Percentiles rank a stretch among this genome's conserved stretches.
phyloP scores from a whole-genome alignment of 2,329 filamentous ascomycete species.

The Ceratocystis colombiana region DNA sequence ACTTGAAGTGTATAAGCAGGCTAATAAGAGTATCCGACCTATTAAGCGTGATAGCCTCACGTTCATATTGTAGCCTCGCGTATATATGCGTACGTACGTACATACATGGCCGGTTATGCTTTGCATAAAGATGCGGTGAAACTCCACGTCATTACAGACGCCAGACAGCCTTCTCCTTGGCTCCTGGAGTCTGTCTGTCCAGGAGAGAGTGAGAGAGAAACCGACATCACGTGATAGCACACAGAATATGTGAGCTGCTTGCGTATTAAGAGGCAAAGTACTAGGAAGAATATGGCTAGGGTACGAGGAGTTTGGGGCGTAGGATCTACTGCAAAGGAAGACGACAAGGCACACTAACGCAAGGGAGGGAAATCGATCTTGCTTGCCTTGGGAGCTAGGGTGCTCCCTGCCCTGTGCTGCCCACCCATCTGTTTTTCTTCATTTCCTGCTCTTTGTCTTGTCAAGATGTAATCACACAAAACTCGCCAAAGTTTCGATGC shows the following conservation, averaged over 20 bases:
- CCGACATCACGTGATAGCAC: no score
- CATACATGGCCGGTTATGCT: background rate
- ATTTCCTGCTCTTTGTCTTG: conserved; percentile 1
- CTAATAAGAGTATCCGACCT: background rate
- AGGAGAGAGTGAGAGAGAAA: no score
- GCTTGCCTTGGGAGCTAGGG: background rate
- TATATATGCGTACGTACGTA: background rate
- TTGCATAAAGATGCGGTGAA: background rate
- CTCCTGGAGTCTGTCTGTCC: no score
- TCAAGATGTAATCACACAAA: background rate
- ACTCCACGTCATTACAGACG: background rate
- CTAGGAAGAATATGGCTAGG: no score
- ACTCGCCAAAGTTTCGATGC: conserved; percentile 2
- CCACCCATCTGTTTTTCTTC: background rate
- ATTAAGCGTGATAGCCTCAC: background rate
- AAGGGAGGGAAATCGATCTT: conserved; percentile 12
- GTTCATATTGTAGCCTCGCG: background rate
- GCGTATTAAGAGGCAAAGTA: background rate
- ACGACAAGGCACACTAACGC: no score
- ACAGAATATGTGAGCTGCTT: background rate
- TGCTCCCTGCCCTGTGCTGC: background rate
- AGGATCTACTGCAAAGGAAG: no score
- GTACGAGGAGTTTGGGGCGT: no score
- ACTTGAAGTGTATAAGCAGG: background rate
- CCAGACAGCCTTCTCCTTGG: background rate